Evolutionary conservation across 345 rosid genomes (phyloP), one percentile per base, ranked within the genome.

Genomic region (Dimocarpus longan): DNA sequence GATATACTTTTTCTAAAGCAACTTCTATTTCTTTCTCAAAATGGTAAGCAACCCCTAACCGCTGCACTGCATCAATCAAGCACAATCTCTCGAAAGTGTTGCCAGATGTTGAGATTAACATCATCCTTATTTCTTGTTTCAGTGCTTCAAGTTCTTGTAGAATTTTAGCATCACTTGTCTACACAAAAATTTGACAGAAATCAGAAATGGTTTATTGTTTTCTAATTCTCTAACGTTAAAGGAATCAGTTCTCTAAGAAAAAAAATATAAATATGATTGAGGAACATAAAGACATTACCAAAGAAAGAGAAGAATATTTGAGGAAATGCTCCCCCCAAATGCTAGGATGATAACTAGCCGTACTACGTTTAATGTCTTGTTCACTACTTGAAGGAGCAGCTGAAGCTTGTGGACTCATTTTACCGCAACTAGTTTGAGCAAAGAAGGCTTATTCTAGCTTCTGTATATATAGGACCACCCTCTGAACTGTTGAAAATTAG

Each of bases 1-100:
- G 24, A 57, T 19, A 60, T 7, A 85, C 64, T 6, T 28, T 10
- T 0, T 76, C 74, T 8, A 87, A 37, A 18, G 43, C 76, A 5
- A 69, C 71, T 16, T 80, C 83, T 2, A 84, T 84, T 57, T 80
- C 85, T 8, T 0, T 50, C 19, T 78, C 78, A 11, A 86, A 84
- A 68, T 82, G 79, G 54, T 84, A 84, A 9, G 71, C 59, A 7
- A 79, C 76, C 5, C 90, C 89, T 4, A 83, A n/a, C 37, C 81
- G 78, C 74, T 86, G 85, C 16, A 82, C 39, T 0, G 63, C 74
- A 74, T 86, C 87, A 8, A 86, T 84, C 28, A 86, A 73, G 40
- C 57, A n/a, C 50, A 86, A 66, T 18, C 71, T 46, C 44, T 68
- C 18, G 0, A 10, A 73, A 16, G 44, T 32, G 21, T 78, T 57